A percentile compares a stretch with the other conserved stretches of the same genome.
phyloP scores from a whole-genome alignment of 331 rosid genomes.

The Spiraea crenata region DNA sequence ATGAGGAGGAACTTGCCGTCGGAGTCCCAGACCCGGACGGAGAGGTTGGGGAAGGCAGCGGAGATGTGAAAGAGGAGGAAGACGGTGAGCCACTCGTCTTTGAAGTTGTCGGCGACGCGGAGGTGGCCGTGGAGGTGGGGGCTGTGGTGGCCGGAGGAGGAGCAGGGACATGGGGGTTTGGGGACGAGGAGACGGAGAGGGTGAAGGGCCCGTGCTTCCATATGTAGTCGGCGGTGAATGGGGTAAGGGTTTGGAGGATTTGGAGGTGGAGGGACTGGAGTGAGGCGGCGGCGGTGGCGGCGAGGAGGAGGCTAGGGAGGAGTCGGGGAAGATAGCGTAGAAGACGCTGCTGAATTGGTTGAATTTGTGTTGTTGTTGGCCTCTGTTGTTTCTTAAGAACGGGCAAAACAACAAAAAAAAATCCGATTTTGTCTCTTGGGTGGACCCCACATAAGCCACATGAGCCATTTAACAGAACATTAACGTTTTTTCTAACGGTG shows the following conservation, averaged over 20 bases:
- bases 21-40: slow-evolving; percentile 80
- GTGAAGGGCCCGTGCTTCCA: slow-evolving; percentile 92
- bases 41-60: slow-evolving; percentile 51
- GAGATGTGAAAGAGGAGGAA: slow-evolving; percentile 85
- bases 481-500: too few relatives aligned
- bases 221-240: slow-evolving; percentile 60
- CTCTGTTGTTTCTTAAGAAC: too few relatives aligned
- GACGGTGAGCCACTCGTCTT: slow-evolving; percentile 89
- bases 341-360: too few relatives aligned
- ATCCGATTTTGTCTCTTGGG: too few relatives aligned
- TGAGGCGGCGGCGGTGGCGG: slow-evolving; percentile 20
- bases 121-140: slow-evolving; percentile 92
- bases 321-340: slow-evolving; percentile 69
- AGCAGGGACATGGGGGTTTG: slow-evolving; percentile 53
- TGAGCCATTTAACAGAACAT: too few relatives aligned
- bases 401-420: too few relatives aligned
- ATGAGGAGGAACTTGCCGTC: slow-evolving; percentile 95
- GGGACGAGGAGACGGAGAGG: slow-evolving; percentile 57
- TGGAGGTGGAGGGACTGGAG: slow-evolving; percentile 81
- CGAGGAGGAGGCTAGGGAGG: slow-evolving; percentile 23
- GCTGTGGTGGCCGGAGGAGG: slow-evolving; percentile 43
- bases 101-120: slow-evolving; percentile 82
- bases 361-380: too few relatives aligned
- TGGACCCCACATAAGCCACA: too few relatives aligned
- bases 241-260: slow-evolving; percentile 54